These are phyloP conservation scores for Oryza coarctata DNA, from an alignment of 176 grass and related monocot genomes.

Conservation along the genomic window DNA sequence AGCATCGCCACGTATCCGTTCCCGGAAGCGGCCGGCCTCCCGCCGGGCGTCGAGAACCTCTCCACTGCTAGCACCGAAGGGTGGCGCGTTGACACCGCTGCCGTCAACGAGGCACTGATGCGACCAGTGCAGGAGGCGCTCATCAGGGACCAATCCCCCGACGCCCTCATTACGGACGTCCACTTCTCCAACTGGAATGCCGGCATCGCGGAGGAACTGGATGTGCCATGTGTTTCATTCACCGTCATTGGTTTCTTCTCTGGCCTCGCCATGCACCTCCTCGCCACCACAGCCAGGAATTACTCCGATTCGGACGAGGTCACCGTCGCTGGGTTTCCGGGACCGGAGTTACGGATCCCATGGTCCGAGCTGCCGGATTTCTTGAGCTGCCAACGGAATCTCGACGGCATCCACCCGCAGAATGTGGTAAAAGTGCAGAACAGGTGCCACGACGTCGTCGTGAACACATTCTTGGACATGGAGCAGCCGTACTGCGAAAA, in stretches of 20 bases:
- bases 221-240: slow-evolving; percentile 1
- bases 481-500: slow-evolving; percentile 1
- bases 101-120: background rate
- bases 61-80: background rate
- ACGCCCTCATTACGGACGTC: slow-evolving; percentile 17
- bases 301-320: background rate
- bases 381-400: background rate
- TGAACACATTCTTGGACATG: slow-evolving; percentile 8
- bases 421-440: background rate
- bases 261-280: too few relatives aligned
- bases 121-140: background rate
- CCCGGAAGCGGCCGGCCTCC: background rate
- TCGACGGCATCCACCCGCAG: background rate
- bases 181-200: slow-evolving; percentile 18
- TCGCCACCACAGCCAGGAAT: too few relatives aligned
- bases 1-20: background rate
- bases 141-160: background rate
- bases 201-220: background rate
- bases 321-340: background rate
- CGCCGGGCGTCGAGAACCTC: background rate
- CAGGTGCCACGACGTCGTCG: background rate
- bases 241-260: slow-evolving; percentile 10
- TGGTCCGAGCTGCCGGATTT: slow-evolving; percentile 1
- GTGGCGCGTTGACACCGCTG: background rate
- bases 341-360: background rate